Evolutionary conservation across 805 yeast species (phyloP).

Genomic region (Grigorovia yakushimaensis): DNA sequence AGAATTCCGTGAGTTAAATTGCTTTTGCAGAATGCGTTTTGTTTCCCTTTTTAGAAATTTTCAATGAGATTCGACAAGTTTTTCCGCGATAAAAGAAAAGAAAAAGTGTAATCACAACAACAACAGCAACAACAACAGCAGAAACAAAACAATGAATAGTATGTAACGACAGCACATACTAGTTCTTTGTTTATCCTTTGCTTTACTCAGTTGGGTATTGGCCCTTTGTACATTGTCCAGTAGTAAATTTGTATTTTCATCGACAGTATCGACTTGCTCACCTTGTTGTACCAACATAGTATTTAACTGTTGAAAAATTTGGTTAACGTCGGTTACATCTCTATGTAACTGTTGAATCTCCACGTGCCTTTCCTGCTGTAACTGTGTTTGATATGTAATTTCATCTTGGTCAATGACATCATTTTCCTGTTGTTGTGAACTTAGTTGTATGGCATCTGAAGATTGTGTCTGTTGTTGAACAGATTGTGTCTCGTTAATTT

Average conservation of each 20-base stretch:
- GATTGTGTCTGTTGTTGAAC: constrained; percentile 17
- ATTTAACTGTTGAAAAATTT: constrained; percentile 75
- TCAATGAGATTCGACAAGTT: not conserved
- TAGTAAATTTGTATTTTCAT: constrained; percentile 60
- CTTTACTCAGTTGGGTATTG: constrained; percentile 56
- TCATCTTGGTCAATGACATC: constrained; percentile 37
- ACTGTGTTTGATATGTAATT: constrained; percentile 50
- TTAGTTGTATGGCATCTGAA: constrained; percentile 2
- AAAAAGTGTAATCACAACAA: constrained; percentile 39
- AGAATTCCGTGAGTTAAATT: not conserved
- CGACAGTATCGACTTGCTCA: constrained; percentile 71
- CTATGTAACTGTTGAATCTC: constrained; percentile 64
- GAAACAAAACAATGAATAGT: constrained; percentile 30
- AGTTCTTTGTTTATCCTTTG: constrained; percentile 62
- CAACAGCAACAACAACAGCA: constrained; percentile 46
- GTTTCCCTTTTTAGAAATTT: constrained; percentile 16
- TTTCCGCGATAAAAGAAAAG: not conserved
- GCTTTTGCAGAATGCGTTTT: not conserved
- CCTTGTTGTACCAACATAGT: constrained; percentile 78
- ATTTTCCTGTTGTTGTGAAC: constrained; percentile 11
- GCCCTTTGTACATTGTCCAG: constrained; percentile 63
- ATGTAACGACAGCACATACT: constrained; percentile 70
- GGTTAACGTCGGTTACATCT: constrained; percentile 77
- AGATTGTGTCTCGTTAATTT: constrained; percentile 34
- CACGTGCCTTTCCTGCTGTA: constrained; percentile 62